Evolutionary conservation across 78 protist species (phyloP).

Genomic region (Pelomyxa schiedti): DNA sequence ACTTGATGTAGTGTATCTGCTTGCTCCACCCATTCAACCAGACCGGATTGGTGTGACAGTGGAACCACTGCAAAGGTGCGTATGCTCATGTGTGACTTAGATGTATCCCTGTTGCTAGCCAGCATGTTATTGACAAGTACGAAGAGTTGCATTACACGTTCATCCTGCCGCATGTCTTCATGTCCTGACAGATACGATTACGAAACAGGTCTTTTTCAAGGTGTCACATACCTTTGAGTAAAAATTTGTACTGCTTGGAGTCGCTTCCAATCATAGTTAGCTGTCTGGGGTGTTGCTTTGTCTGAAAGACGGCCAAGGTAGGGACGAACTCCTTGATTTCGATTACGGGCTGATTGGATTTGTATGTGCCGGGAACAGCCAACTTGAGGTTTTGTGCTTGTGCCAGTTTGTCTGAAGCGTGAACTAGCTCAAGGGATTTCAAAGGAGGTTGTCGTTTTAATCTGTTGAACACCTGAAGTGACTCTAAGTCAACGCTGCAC

Average conservation of each 20-base stretch:
- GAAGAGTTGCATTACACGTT: conserved; percentile 65
- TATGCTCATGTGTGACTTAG: conserved; percentile 10
- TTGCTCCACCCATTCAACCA: conserved; percentile 62
- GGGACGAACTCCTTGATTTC: conserved; percentile 28
- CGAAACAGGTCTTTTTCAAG: not conserved
- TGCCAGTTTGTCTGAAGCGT: conserved; percentile 37
- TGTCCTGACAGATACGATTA: too few relatives aligned
- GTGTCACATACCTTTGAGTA: conserved; percentile 64
- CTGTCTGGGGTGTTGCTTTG: conserved; percentile 88
- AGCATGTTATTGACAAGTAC: conserved; percentile 78
- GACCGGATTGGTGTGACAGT: conserved; percentile 52
- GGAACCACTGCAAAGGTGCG: conserved; percentile 48
- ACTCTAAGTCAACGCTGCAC: conserved; percentile 53
- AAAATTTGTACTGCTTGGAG: conserved; percentile 40
- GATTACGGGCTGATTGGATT: not conserved
- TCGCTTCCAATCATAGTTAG: conserved; percentile 54
- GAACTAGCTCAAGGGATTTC: conserved; percentile 45
- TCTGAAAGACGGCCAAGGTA: conserved; percentile 41
- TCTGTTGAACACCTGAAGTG: conserved; percentile 1
- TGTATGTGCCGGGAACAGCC: conserved; percentile 77
- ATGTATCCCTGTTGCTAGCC: not conserved
- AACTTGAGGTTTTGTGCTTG: conserved; percentile 38
- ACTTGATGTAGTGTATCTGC: conserved; percentile 59
- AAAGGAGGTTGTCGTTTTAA: not conserved
- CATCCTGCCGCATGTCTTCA: conserved; percentile 72